phyloP scores from a whole-genome alignment of 345 rosid genomes.

The Eucalyptus curtisii region DNA sequence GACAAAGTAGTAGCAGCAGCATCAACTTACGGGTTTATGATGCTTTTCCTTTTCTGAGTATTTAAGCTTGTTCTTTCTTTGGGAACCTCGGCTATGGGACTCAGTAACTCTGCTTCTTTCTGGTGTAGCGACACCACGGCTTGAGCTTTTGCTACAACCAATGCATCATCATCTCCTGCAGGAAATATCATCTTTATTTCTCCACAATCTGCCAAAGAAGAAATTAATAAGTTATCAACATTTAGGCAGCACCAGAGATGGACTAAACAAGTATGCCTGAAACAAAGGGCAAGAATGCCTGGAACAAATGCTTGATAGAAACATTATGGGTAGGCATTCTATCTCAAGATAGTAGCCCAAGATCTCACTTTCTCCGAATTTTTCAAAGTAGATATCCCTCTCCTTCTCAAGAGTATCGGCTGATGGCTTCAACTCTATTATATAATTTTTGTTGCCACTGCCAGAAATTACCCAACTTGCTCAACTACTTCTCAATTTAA shows the following conservation, averaged over 20 bases:
- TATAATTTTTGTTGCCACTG: slow-evolving; percentile 16
- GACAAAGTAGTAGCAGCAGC: slow-evolving; percentile 43
- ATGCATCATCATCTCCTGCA: background rate
- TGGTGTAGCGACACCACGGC: slow-evolving; percentile 4
- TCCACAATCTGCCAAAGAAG: slow-evolving; percentile 40
- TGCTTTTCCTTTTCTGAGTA: slow-evolving; percentile 61
- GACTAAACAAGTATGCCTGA: background rate
- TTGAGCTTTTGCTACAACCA: background rate
- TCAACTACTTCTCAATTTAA: background rate
- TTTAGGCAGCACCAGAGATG: too few relatives aligned
- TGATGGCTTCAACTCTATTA: slow-evolving; percentile 78
- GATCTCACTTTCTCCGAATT: slow-evolving; percentile 79
- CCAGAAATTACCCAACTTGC: background rate
- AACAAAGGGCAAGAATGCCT: background rate
- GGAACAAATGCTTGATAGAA: background rate
- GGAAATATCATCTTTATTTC: slow-evolving; percentile 48
- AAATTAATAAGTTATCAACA: background rate
- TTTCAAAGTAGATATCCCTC: slow-evolving; percentile 84
- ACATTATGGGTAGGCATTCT: slow-evolving; percentile 45
- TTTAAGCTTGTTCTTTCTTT: slow-evolving; percentile 44
- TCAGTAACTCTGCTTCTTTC: slow-evolving; percentile 25
- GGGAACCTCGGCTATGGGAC: slow-evolving; percentile 58
- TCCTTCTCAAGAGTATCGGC: slow-evolving; percentile 93
- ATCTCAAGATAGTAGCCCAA: slow-evolving; percentile 54
- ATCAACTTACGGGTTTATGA: slow-evolving; percentile 59